Conservation (phyloP, 2,329 filamentous ascomycete genomes). For the Lachnum nothofagi region DNA sequence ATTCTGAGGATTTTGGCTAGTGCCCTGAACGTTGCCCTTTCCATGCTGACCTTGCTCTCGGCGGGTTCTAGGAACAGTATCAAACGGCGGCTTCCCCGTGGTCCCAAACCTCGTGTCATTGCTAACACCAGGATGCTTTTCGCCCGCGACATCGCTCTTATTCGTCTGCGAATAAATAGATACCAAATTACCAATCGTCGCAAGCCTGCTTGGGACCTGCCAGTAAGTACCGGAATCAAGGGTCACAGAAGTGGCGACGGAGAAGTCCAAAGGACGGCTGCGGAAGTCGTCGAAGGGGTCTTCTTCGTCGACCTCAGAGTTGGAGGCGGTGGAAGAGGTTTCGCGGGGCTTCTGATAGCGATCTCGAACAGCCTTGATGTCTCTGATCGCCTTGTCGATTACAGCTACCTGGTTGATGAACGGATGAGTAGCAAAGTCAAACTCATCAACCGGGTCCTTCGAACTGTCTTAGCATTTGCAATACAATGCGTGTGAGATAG, state of each 20-base stretch:
- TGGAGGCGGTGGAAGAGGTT: too few species aligned
- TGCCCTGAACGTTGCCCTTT: background rate
- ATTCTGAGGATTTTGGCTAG: background rate
- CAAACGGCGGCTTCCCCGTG: background rate
- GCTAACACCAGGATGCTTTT: background rate
- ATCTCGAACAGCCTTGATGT: conserved; percentile 14
- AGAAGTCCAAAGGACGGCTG: background rate
- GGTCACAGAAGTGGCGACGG: background rate
- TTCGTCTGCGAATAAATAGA: conserved; percentile 6
- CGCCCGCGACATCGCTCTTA: conserved; percentile 6
- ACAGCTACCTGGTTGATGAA: conserved; percentile 20
- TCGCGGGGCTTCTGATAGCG: conserved; percentile 15
- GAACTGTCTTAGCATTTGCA: conserved; percentile 8
- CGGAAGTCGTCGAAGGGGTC: conserved; percentile 12
- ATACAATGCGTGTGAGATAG: background rate
- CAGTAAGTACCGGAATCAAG: conserved; percentile 1
- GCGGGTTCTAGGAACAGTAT: background rate
- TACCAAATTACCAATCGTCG: conserved; percentile 3
- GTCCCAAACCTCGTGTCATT: conserved; percentile 12
- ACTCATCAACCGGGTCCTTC: conserved; percentile 23
- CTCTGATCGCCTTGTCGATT: conserved; percentile 20
- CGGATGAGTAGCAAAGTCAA: conserved; percentile 7
- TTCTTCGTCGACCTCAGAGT: background rate
- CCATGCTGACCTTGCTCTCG: background rate
- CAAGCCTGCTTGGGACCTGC: conserved; percentile 13